Evolutionary conservation across 2,329 filamentous ascomycete species (phyloP), one percentile per base, ranked within the genome.

Genomic region (Talaromyces sp.): DNA sequence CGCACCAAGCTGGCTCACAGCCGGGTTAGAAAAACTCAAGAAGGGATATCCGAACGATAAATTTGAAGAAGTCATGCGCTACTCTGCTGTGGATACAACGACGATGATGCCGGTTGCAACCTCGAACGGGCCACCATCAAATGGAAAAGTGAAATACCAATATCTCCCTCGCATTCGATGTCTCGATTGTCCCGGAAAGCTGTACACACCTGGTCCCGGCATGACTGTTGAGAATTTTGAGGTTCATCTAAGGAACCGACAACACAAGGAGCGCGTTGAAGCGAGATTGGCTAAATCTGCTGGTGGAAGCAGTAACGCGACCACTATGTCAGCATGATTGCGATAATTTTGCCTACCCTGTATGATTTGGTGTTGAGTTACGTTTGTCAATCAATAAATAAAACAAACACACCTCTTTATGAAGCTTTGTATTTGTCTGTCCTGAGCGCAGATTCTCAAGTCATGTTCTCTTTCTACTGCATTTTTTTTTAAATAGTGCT

Each of bases 31-130:
- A 64, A 83, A 86, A 25, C 84, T 98, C 62, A 86, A 86, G 68
- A 81, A 83, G 64, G 77, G 77, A 18, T 93, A 96, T 71, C 88
- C 90, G 3, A 85, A 88, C 69, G 92, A 97, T 74, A 84, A 85
- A 33, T 98, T 98, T 73, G 92, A 96, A 76, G 89, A 88, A 60
- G 85, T 89, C 23, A 99, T 99, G 95, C 91, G 92, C 65, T 93
- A 96, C 76, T 91, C 87, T 25, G 88, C 90, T 63, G 85, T 96
- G 66, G 89, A 96, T 74, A 84, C 84, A 11, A 81, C 84, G 56
- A 93, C 90, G 2, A 86, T 89, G 65, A 78, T 84, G 21, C 85
- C 87, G 23, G 82, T 90, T 58, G 80, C 86, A 40, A 77, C 79
- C 31, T 77, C 81, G 73, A 70, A 82, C 75, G 64, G 75, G 71